A percentile compares a stretch with the other conserved stretches of the same genome.
phyloP scores from a whole-genome alignment of 495 filamentous ascomycete genomes.

The Cercophora newfieldiana region DNA sequence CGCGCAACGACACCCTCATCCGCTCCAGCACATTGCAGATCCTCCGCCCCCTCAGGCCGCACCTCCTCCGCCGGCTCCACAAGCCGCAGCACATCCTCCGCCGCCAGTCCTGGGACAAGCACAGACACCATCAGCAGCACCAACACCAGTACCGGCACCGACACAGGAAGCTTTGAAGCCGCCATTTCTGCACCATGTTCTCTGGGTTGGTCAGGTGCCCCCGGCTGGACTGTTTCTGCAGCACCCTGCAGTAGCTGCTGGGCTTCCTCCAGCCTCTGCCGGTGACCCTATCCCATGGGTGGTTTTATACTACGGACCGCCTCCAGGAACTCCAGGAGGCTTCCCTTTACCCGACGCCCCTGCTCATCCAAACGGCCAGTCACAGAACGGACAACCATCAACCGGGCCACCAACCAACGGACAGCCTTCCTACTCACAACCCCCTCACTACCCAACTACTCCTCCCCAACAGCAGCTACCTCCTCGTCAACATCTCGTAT shows the following conservation, averaged over 20 bases:
- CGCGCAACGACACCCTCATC: background rate
- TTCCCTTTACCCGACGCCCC: background rate
- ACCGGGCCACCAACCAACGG: background rate
- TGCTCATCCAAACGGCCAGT: background rate
- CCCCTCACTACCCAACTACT: background rate
- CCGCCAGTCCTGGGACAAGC: background rate
- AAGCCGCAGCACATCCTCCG: background rate
- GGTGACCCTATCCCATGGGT: background rate
- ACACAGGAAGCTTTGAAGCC: background rate
- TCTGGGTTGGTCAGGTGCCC: background rate
- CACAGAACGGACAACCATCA: background rate
- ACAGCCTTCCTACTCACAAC: background rate
- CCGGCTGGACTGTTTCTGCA: background rate
- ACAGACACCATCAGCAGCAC: background rate
- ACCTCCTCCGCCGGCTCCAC: background rate
- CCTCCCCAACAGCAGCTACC: background rate
- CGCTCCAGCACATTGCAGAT: background rate
- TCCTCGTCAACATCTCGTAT: background rate
- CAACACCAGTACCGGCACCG: background rate
- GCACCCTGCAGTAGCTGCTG: background rate
- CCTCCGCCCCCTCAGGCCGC: background rate
- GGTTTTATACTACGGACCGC: background rate
- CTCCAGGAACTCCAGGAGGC: background rate
- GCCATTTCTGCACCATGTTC: slow-evolving; percentile 2
- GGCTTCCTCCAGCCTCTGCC: background rate